Evolutionary conservation across 768 basidiomycete species (phyloP), one percentile per base, ranked within the genome.

Genomic region (Leccinum uliginosum): DNA sequence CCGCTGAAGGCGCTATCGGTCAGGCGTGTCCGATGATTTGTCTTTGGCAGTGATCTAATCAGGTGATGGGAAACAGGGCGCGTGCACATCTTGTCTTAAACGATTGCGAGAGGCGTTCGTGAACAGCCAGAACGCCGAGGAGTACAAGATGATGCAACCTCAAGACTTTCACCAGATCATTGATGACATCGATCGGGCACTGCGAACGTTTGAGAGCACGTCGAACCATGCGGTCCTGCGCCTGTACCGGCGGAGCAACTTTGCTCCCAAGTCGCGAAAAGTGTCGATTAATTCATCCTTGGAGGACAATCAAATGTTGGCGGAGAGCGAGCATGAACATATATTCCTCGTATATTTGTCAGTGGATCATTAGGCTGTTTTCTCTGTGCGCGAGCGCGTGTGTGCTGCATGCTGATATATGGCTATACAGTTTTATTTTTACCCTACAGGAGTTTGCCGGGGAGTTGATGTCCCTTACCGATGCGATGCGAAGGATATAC

Each of bases 331-430:
- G n/a, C 84, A 87, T 61, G 94, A 97, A 63, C 84, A 85, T 55
- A 79, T 97, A 1, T 96, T 96, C 68, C 71, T 95, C 24, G 87
- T 94, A 0, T 96, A 95, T 67, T 96, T 94, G 94, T 95, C 59
- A 69, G 92, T 78, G n/a, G 6, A 27, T 3, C 14, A 21, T 49
- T 15, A 11, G 40, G 44, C 32, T 40, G 3, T 55, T 55, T 24
- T 12, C 11, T 43, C 40, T 19, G 40, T 43, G 40, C 40, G 19
- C 19, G 40, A 43, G 19, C 40, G 40, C 40, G 7, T 17, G 17
- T 49, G 17, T 17, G 8, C 14, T 45, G 38, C 23, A 3, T 48
- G 3, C 54, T 71, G 54, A 70, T 43, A 47, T 14, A 47, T 27
- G n/a, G 47, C 34, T 48, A 26, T 49, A 24, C 60, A 97, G 94